Percentiles rank a stretch among this genome's conserved stretches.
These are phyloP conservation scores for Oenanthe javanica DNA, from an alignment of 140 eudicot species.

Conservation along the genomic window DNA sequence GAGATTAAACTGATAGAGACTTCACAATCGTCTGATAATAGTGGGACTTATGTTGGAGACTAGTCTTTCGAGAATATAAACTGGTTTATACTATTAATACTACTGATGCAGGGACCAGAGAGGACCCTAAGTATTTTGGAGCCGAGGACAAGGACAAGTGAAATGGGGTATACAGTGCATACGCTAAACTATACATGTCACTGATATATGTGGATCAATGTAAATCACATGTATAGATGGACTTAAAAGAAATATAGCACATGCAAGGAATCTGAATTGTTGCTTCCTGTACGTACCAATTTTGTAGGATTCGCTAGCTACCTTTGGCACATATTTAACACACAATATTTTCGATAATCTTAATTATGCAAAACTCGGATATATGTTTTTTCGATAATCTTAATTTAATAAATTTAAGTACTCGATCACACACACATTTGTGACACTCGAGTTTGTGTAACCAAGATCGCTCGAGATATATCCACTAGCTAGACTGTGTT, in stretches of 20 bases:
- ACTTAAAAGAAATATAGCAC: neutral
- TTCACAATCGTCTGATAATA: neutral
- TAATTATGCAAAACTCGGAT: neutral
- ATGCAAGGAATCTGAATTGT: neutral
- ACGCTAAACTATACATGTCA: neutral
- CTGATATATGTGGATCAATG: neutral
- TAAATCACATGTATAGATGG: slow-evolving; percentile 2
- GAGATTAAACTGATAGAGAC: neutral
- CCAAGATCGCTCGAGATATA: too few species aligned
- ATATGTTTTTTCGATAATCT: too few species aligned
- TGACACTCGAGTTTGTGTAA: too few species aligned
- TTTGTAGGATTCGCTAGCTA: neutral
- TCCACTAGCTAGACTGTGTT: too few species aligned
- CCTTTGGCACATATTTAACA: neutral
- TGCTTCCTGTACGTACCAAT: neutral
- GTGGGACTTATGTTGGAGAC: neutral
- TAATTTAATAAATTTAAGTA: too few species aligned
- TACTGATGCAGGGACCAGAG: neutral
- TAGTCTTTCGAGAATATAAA: neutral
- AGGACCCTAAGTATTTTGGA: neutral
- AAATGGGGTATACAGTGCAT: neutral
- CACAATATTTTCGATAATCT: too few species aligned
- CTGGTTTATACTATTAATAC: slow-evolving; percentile 3
- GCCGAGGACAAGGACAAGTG: neutral
- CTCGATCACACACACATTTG: too few species aligned